Evolutionary conservation across 2,329 filamentous ascomycete genomes (phyloP), one percentile per base, ranked within the genome.

Genomic region (Aspergillus brasiliensis): DNA sequence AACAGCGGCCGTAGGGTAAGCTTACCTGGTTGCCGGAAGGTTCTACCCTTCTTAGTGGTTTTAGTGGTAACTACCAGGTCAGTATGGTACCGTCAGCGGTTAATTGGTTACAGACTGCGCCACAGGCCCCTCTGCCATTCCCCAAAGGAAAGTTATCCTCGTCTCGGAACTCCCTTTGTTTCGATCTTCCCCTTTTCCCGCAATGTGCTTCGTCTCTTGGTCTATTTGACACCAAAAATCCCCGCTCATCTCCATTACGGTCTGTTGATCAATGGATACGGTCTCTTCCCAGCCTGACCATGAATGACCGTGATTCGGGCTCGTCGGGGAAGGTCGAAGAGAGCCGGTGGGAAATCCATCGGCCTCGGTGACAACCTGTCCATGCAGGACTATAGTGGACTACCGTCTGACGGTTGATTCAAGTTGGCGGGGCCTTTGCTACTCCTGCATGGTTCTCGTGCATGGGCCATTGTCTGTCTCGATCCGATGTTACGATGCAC

Each of bases 401-500:
- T 66, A 65, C 62, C 31, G 48, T 59, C 52, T 51, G 62, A 65
- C 65, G 64, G 67, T 67, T 69, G 67, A 67, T 67, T 67, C 67
- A 67, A 61, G 56, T 64, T 57, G 61, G 65, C 65, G 67, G 65
- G 66, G 67, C 65, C 65, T 56, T 47, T 62, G 54, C 49, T 47
- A 62, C 65, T 62, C 67, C 64, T 60, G 62, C 65, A 66, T 67
- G 59, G 64, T 62, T 66, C 64, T 65, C 60, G 57, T 67, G 67
- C 65, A 67, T 69, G 56, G 61, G 48, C 65, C 63, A 62, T 62
- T 59, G 48, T 59, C 53, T 54, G 60, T 56, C 57, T 66, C 59
- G 55, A 64, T 62, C 57, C 54, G 54, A 56, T 62, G 55, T 58
- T 40, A 62, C 44, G 55, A 57, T 59, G 48, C 51, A 49, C 23